Conservation (phyloP, 495 filamentous ascomycete species). For the Pyronema domesticum region DNA sequence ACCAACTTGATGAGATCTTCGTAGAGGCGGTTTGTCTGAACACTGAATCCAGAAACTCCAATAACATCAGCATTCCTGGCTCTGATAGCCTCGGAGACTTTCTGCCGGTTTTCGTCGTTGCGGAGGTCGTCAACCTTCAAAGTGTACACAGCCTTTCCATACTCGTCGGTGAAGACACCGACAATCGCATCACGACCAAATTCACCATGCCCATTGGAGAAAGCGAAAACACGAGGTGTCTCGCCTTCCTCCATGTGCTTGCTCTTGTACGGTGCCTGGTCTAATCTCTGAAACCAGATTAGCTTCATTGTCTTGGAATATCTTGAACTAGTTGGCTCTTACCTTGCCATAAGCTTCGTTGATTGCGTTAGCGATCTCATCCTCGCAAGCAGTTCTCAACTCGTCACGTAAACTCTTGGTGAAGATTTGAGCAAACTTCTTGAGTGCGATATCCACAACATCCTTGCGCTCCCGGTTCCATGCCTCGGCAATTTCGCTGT, state of each 20-base stretch:
- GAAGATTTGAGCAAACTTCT: constrained; percentile 67
- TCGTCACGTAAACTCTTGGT: constrained; percentile 85
- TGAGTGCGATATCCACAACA: constrained; percentile 61
- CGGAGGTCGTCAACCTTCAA: constrained; percentile 70
- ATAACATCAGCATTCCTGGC: constrained; percentile 76
- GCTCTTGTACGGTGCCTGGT: constrained; percentile 90
- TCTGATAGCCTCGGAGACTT: constrained; percentile 54
- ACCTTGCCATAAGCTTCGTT: constrained; percentile 62
- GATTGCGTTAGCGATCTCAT: constrained; percentile 61
- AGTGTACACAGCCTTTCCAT: constrained; percentile 71
- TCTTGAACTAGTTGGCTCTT: background rate
- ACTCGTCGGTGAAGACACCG: constrained; percentile 87
- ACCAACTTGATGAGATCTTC: constrained; percentile 61
- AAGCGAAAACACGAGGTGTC: constrained; percentile 62
- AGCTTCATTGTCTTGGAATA: background rate
- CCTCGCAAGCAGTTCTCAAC: constrained; percentile 77
- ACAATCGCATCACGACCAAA: constrained; percentile 58
- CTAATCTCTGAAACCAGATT: constrained; percentile 38
- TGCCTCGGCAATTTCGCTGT: constrained; percentile 81
- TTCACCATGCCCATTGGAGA: constrained; percentile 68
- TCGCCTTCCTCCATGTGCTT: constrained; percentile 85
- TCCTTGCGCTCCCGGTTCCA: constrained; percentile 82
- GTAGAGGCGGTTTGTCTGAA: constrained; percentile 69
- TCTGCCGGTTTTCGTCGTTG: constrained; percentile 45
- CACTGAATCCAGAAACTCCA: constrained; percentile 73